Evolutionary conservation across 192 early-diverging fungal species (phyloP).

Genomic region (Coemansia reversa): DNA sequence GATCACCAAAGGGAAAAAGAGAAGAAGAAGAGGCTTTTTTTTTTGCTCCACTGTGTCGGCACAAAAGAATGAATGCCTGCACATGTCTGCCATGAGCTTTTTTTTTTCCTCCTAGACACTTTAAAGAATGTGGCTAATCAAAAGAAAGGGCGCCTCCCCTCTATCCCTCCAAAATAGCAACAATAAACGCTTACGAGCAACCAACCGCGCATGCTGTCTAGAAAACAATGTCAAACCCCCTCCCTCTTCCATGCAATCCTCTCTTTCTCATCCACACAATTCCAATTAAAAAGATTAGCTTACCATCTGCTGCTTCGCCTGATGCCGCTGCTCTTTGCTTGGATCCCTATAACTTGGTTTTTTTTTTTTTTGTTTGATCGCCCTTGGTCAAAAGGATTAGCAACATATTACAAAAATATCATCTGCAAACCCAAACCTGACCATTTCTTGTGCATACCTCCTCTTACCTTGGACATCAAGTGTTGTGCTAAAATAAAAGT

Average conservation of each 20-base stretch:
- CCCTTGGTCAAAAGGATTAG: constrained; percentile 1
- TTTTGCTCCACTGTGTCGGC: constrained; percentile 1
- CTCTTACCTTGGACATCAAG: background rate
- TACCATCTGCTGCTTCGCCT: background rate
- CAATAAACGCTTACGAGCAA: background rate
- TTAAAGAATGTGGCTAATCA: background rate
- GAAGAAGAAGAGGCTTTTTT: background rate
- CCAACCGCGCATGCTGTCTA: background rate
- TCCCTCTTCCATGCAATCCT: background rate
- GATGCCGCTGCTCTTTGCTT: background rate
- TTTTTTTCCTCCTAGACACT: background rate
- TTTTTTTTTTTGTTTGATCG: background rate
- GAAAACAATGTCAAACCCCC: background rate
- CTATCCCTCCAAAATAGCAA: background rate
- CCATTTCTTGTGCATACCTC: background rate
- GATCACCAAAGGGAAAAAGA: background rate
- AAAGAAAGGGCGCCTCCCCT: background rate
- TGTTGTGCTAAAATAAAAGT: background rate
- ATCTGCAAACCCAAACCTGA: background rate
- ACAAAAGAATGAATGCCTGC: background rate
- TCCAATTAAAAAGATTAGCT: constrained; percentile 1
- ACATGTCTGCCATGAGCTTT: constrained; percentile 1
- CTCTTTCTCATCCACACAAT: background rate
- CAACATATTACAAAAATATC: background rate
- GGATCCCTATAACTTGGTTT: background rate